Evolutionary conservation across 2,329 filamentous ascomycete genomes (phyloP).

Genomic region (Trichoderma aggressivum): DNA sequence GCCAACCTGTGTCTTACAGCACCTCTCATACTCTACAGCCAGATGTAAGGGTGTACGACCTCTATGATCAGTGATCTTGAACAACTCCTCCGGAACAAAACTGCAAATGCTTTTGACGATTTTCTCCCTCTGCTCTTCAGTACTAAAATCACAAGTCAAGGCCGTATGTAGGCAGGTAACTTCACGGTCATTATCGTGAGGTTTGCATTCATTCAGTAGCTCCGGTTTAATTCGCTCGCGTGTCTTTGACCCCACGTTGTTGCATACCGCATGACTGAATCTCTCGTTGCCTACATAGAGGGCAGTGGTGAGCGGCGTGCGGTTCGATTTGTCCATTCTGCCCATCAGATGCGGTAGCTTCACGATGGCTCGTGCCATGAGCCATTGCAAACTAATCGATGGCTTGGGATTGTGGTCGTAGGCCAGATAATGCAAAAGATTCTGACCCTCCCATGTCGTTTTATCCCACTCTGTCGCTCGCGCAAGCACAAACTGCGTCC

Average conservation of each 20-base stretch:
- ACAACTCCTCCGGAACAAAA: neutral
- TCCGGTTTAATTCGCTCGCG: neutral
- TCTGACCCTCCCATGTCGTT: neutral
- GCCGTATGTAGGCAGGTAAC: neutral
- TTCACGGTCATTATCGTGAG: neutral
- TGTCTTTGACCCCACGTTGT: neutral
- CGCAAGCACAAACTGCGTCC: neutral
- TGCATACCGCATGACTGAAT: neutral
- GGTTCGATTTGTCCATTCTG: neutral
- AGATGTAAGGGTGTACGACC: neutral
- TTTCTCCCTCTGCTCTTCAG: neutral
- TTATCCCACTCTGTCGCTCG: neutral
- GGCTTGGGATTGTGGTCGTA: neutral
- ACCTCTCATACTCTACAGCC: conserved; percentile 4
- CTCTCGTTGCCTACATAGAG: neutral
- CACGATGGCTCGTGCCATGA: neutral
- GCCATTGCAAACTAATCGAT: neutral
- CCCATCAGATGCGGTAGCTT: neutral
- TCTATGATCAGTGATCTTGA: neutral
- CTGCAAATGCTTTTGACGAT: neutral
- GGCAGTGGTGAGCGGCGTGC: neutral
- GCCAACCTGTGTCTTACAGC: neutral
- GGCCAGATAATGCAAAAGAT: neutral
- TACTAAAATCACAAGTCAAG: neutral
- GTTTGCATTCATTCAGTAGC: neutral